phyloP scores from a whole-genome alignment of 805 yeast genomes.

The Isabelozyma gotoi region DNA sequence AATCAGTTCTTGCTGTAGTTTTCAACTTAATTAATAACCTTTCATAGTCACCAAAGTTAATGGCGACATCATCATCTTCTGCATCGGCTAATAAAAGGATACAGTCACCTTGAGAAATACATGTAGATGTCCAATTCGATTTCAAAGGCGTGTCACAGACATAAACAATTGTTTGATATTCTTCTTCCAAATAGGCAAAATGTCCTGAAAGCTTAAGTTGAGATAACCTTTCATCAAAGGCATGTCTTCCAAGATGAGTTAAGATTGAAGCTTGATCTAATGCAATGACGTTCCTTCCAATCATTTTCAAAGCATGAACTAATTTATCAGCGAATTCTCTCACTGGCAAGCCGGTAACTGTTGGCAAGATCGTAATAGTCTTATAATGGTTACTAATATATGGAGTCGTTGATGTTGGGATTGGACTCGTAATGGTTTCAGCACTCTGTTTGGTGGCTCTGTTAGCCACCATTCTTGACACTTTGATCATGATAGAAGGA shows the following conservation, averaged over 20 bases:
- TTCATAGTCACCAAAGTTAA: conserved; percentile 85
- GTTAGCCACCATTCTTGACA: conserved; percentile 77
- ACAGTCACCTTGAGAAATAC: conserved; percentile 94
- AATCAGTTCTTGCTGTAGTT: conserved; percentile 84
- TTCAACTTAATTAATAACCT: conserved; percentile 67
- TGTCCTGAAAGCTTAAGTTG: conserved; percentile 84
- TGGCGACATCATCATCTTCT: conserved; percentile 49
- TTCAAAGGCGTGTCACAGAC: conserved; percentile 82
- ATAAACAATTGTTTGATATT: conserved; percentile 83
- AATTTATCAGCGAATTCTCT: conserved; percentile 77
- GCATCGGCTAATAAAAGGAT: conserved; percentile 89
- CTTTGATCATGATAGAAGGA: conserved; percentile 89
- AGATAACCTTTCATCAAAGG: conserved; percentile 81
- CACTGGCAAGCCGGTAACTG: conserved; percentile 80
- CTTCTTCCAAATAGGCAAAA: conserved; percentile 87
- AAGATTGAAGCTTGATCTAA: conserved; percentile 83
- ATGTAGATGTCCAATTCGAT: conserved; percentile 88
- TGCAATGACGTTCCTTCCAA: conserved; percentile 72
- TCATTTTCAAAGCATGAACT: conserved; percentile 66
- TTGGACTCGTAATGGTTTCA: conserved; percentile 17
- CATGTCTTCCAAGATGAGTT: conserved; percentile 82
- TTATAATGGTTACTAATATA: conserved; percentile 54
- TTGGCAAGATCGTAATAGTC: conserved; percentile 83
- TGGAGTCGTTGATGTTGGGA: conserved; percentile 30
- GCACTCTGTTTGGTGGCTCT: conserved; percentile 24